Conservation (phyloP, 2,329 filamentous ascomycete species). For the Xylaria multiplex region DNA sequence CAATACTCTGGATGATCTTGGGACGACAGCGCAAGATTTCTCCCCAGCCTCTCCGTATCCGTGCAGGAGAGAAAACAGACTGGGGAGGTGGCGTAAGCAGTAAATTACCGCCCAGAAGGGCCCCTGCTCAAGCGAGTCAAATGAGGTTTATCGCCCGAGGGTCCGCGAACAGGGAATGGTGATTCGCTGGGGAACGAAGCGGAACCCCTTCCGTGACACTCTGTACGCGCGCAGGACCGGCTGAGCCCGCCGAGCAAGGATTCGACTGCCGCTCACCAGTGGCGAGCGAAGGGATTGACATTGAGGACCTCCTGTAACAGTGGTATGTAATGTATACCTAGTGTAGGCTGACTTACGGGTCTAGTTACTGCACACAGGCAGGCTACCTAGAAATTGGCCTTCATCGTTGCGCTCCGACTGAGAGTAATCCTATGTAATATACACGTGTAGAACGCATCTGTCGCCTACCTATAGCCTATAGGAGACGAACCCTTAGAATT, state of each 20-base stretch:
- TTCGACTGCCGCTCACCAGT: constrained; percentile 22
- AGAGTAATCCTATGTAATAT: background rate
- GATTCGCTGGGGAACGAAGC: constrained; percentile 23
- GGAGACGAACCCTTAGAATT: constrained; percentile 2
- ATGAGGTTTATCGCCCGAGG: constrained; percentile 14
- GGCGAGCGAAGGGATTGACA: background rate
- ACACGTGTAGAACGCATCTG: background rate
- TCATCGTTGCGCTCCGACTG: background rate
- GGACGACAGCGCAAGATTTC: background rate
- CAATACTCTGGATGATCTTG: constrained; percentile 7
- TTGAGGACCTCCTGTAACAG: background rate
- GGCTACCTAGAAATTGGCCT: background rate
- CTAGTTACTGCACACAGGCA: constrained; percentile 12
- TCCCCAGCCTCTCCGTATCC: constrained; percentile 11
- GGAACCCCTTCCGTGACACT: constrained; percentile 23
- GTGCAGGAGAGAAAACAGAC: background rate
- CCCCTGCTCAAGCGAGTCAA: constrained; percentile 10
- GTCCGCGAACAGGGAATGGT: background rate
- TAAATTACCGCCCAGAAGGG: constrained; percentile 6
- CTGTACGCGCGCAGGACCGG: constrained; percentile 7
- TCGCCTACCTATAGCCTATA: background rate
- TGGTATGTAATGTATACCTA: background rate
- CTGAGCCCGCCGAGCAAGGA: constrained; percentile 19
- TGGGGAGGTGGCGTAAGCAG: background rate
- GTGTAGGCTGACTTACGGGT: constrained; percentile 12